Percentiles rank a stretch among this genome's conserved stretches.
Conservation (phyloP, 345 rosid species). For the Physaria fendleri region DNA sequence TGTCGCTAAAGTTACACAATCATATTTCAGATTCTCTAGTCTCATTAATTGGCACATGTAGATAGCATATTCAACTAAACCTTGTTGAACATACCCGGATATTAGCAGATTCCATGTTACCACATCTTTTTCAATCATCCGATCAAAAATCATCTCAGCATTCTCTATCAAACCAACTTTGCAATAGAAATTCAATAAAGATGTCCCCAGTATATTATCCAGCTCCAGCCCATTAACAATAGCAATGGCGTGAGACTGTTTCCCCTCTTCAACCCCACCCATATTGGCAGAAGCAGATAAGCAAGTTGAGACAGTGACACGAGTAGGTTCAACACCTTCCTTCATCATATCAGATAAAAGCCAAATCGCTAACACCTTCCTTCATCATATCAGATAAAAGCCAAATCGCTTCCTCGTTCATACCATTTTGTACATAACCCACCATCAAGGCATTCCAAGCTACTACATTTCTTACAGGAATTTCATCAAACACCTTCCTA, state of each 20-base stretch:
- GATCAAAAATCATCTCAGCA: constrained; percentile 53
- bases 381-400: constrained; percentile 34
- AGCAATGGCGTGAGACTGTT: constrained; percentile 65
- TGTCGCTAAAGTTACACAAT: constrained; percentile 58
- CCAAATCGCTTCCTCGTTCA: constrained; percentile 45
- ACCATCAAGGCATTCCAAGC: constrained; percentile 65
- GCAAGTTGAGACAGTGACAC: constrained; percentile 54
- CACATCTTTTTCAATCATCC: constrained; percentile 48
- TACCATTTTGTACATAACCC: constrained; percentile 54
- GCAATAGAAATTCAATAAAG: constrained; percentile 61
- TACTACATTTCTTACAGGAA: constrained; percentile 44
- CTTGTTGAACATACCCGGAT: constrained; percentile 46
- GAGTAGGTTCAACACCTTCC: constrained; percentile 49
- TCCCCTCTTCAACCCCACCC: constrained; percentile 58
- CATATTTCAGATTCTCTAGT: constrained; percentile 45
- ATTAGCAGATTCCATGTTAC: constrained; percentile 84
- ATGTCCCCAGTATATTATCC: constrained; percentile 60
- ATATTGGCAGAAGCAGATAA: constrained; percentile 67
- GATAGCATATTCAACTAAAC: constrained; percentile 47
- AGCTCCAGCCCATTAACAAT: constrained; percentile 47
- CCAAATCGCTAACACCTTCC: constrained; percentile 42
- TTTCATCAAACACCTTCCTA: constrained; percentile 49
- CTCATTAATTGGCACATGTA: constrained; percentile 47
- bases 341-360: constrained; percentile 45
- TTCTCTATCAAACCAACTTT: constrained; percentile 63